Evolutionary conservation across 2,329 filamentous ascomycete genomes (phyloP).

Genomic region (Diaporthe vexans): DNA sequence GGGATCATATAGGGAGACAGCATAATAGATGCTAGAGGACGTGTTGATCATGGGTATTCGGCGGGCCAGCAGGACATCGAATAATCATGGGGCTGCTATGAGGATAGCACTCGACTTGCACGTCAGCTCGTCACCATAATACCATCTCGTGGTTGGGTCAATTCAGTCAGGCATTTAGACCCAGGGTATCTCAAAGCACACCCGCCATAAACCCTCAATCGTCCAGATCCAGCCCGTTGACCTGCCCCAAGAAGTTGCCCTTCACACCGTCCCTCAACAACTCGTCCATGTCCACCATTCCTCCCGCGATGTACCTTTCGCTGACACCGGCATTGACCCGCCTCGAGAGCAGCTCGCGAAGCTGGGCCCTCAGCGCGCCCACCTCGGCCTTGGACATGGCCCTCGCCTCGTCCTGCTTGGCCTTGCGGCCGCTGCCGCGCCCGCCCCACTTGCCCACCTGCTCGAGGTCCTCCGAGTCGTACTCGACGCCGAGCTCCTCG

Average conservation of each 20-base stretch:
- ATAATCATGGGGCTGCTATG: background rate
- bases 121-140: background rate
- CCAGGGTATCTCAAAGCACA: slow-evolving; percentile 15
- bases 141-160: background rate
- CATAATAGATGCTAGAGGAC: background rate
- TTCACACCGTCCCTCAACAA: slow-evolving; percentile 72
- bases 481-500: slow-evolving; percentile 93
- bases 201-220: slow-evolving; percentile 37
- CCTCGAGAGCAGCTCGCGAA: slow-evolving; percentile 78
- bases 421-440: slow-evolving; percentile 79
- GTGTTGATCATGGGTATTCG: too few species aligned
- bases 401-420: slow-evolving; percentile 80
- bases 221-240: slow-evolving; percentile 58
- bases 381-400: slow-evolving; percentile 81
- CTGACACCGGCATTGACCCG: slow-evolving; percentile 90
- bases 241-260: slow-evolving; percentile 74
- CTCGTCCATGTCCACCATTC: slow-evolving; percentile 84
- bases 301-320: slow-evolving; percentile 86
- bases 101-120: background rate
- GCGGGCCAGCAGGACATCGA: background rate
- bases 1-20: too few species aligned
- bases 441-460: slow-evolving; percentile 72
- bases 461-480: slow-evolving; percentile 89
- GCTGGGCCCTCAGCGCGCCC: slow-evolving; percentile 76
- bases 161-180: background rate